These are phyloP conservation scores for Psidium guajava DNA, from an alignment of 345 rosid species.

Conservation along the genomic window DNA sequence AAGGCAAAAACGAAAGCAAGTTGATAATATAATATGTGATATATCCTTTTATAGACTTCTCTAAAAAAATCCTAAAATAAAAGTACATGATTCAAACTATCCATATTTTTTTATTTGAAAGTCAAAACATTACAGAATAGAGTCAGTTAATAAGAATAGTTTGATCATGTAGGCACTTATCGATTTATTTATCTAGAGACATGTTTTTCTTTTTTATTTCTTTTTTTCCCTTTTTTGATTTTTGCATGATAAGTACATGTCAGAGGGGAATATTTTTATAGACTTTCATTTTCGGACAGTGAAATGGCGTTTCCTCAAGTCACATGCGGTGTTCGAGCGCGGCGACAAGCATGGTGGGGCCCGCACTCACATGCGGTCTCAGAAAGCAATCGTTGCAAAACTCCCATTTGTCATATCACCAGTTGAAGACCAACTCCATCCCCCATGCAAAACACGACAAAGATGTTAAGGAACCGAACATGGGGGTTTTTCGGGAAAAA, in stretches of 20 bases:
- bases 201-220: background rate
- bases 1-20: no score
- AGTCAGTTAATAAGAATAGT: no score
- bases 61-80: no score
- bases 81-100: no score
- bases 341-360: slow-evolving; percentile 2
- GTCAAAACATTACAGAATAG: no score
- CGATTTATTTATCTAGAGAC: background rate
- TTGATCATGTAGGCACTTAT: background rate
- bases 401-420: background rate
- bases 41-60: no score
- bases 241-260: background rate
- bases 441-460: background rate
- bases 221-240: fast-evolving
- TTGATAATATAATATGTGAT: no score
- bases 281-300: background rate
- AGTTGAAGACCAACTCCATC: background rate
- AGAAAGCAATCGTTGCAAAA: background rate
- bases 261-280: background rate
- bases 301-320: background rate
- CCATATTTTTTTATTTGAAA: no score
- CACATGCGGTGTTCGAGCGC: background rate
- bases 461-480: background rate
- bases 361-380: background rate
- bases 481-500: background rate